These are phyloP conservation scores for Calonectria hawksworthii DNA, from an alignment of 2,329 filamentous ascomycete species.

Conservation along the genomic window DNA sequence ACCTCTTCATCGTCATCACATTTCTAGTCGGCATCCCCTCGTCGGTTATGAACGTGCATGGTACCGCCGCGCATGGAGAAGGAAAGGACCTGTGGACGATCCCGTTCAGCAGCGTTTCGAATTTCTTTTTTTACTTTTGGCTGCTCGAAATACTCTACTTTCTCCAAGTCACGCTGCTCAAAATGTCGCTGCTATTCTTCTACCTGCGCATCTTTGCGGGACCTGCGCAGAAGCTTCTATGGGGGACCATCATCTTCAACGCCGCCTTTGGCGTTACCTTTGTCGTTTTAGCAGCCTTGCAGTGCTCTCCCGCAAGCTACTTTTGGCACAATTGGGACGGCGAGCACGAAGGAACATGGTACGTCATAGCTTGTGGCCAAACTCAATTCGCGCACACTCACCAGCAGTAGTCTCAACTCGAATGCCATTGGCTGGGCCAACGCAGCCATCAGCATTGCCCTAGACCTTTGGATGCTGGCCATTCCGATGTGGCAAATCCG, in stretches of 20 bases:
- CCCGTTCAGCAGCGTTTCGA: constrained; percentile 27
- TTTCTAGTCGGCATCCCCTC: constrained; percentile 29
- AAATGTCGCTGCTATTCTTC: constrained; percentile 38
- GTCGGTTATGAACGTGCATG: constrained; percentile 33
- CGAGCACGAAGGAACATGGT: constrained; percentile 55
- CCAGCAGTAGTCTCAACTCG: constrained; percentile 49
- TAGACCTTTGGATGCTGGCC: constrained; percentile 59
- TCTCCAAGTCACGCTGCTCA: constrained; percentile 30
- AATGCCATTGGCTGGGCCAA: constrained; percentile 58
- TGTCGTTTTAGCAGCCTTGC: constrained; percentile 50
- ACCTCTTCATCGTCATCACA: constrained; percentile 33
- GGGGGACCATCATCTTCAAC: constrained; percentile 35
- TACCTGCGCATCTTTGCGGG: constrained; percentile 37
- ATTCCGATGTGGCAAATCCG: constrained; percentile 56
- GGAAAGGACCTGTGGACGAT: constrained; percentile 38
- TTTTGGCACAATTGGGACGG: constrained; percentile 60
- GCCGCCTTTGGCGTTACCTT: constrained; percentile 48
- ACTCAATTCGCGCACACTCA: background rate
- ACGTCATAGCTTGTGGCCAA: background rate
- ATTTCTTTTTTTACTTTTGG: constrained; percentile 34
- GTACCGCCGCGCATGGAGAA: constrained; percentile 31
- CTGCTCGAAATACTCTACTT: constrained; percentile 35
- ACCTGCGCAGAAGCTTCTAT: constrained; percentile 27
- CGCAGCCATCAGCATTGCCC: constrained; percentile 56
- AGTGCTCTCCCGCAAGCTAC: constrained; percentile 56